Percentiles rank a stretch among this genome's conserved stretches.
These are phyloP conservation scores for Aspergillus eucalypticola DNA, from an alignment of 2,329 filamentous ascomycete genomes.

Conservation along the genomic window DNA sequence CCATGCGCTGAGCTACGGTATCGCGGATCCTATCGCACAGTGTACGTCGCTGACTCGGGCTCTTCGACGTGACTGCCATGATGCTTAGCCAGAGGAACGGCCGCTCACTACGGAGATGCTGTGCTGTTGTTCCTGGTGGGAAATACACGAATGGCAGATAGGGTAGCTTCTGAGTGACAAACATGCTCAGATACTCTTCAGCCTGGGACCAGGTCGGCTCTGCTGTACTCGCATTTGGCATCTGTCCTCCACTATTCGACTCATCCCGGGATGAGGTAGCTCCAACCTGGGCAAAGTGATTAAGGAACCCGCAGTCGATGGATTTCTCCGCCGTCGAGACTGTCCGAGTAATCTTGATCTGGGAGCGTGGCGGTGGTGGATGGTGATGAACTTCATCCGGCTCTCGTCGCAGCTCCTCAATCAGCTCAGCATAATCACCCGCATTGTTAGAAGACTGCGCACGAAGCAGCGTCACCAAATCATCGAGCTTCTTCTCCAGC, in stretches of 20 bases:
- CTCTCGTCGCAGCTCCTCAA: conserved; percentile 1
- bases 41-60: conserved; percentile 41
- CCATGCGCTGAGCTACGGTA: conserved; percentile 49
- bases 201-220: conserved; percentile 24
- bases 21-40: conserved; percentile 47
- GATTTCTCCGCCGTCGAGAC: not conserved
- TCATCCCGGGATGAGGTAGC: not conserved
- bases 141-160: conserved; percentile 52
- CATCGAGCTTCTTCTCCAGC: conserved; percentile 31
- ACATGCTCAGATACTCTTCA: conserved; percentile 45
- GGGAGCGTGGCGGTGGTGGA: not conserved
- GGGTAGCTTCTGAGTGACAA: conserved; percentile 44
- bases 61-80: conserved; percentile 49
- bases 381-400: not conserved
- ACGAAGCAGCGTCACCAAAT: conserved; percentile 28
- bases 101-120: conserved; percentile 41
- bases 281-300: not conserved
- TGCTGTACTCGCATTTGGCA: not conserved
- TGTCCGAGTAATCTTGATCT: not conserved
- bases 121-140: conserved; percentile 31
- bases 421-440: not conserved
- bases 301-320: not conserved
- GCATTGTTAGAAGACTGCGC: not conserved
- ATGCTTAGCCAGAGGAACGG: conserved; percentile 57
- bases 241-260: not conserved